phyloP scores from a whole-genome alignment of 1,284 basidiomycete genomes.

The Thecaphora thlaspeos region DNA sequence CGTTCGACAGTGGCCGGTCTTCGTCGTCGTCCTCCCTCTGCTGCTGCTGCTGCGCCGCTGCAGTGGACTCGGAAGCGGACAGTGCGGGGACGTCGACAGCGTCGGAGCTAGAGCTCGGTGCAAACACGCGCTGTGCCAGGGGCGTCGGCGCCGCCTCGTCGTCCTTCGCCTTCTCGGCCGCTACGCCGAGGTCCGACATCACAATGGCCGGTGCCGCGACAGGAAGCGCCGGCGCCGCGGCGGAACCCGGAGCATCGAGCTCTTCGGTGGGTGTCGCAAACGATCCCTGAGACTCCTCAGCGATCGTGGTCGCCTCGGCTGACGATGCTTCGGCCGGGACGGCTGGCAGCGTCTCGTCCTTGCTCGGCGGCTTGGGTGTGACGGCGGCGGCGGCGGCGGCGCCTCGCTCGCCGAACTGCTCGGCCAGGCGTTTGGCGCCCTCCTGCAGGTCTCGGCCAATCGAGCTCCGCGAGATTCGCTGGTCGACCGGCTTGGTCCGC shows the following conservation, averaged over 20 bases:
- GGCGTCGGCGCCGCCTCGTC: constrained; percentile 52
- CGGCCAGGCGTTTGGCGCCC: constrained; percentile 25
- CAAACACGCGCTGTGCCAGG: constrained; percentile 55
- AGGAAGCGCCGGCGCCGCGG: constrained; percentile 50
- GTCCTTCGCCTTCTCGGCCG: constrained; percentile 7
- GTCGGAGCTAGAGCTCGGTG: constrained; percentile 7
- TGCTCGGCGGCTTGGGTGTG: constrained; percentile 19
- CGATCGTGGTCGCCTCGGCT: neutral
- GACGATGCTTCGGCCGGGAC: neutral
- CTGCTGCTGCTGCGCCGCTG: constrained; percentile 11
- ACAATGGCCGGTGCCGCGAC: neutral
- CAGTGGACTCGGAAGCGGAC: constrained; percentile 8
- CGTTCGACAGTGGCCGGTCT: constrained; percentile 36
- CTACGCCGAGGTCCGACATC: neutral
- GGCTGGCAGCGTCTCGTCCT: neutral
- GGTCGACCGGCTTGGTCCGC: constrained; percentile 82
- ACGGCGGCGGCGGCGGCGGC: constrained; percentile 64
- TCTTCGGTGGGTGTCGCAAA: constrained; percentile 23
- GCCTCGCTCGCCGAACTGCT: constrained; percentile 26
- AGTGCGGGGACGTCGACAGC: no score
- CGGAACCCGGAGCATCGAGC: constrained; percentile 55
- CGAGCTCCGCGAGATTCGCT: constrained; percentile 60
- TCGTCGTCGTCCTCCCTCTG: constrained; percentile 23
- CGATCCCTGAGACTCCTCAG: constrained; percentile 4
- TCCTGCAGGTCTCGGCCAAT: constrained; percentile 29